Conservation (phyloP, 169 alveolate species). For the Plasmodium ovale region DNA sequence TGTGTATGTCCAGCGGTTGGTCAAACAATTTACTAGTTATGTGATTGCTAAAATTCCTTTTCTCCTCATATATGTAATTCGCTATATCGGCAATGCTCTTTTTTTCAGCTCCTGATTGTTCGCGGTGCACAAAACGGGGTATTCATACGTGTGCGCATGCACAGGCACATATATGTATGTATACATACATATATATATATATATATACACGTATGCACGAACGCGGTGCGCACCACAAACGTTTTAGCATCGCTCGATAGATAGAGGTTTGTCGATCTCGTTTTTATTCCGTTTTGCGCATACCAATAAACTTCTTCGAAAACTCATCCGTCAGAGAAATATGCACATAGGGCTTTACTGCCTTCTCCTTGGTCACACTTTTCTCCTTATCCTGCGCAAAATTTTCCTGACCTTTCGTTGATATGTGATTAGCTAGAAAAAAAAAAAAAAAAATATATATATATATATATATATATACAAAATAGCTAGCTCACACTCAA, state of each 20-base stretch:
- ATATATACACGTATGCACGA: constrained; percentile 15
- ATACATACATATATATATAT: constrained; percentile 1
- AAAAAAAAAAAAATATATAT: background rate
- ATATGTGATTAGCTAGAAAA: constrained; percentile 1
- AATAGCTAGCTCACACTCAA: no score
- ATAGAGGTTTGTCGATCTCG: background rate
- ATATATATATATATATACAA: background rate
- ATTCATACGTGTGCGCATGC: background rate
- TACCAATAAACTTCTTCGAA: constrained; percentile 25
- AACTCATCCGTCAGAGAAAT: constrained; percentile 14
- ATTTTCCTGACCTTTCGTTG: background rate
- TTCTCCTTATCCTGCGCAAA: constrained; percentile 25
- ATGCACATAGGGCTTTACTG: constrained; percentile 3
- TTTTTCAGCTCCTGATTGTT: constrained; percentile 31
- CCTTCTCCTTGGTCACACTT: background rate
- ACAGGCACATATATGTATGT: background rate
- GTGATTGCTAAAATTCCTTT: constrained; percentile 34
- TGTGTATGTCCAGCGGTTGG: constrained; percentile 30
- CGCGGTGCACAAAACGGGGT: background rate
- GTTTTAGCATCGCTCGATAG: background rate
- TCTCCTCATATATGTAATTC: constrained; percentile 52
- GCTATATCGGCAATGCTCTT: constrained; percentile 20
- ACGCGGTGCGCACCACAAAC: background rate
- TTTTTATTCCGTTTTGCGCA: background rate
- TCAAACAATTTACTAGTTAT: constrained; percentile 28